Base-by-base conservation (phyloP, 2,329 filamentous ascomycete genomes). In the Colletotrichum cereale region DNA sequence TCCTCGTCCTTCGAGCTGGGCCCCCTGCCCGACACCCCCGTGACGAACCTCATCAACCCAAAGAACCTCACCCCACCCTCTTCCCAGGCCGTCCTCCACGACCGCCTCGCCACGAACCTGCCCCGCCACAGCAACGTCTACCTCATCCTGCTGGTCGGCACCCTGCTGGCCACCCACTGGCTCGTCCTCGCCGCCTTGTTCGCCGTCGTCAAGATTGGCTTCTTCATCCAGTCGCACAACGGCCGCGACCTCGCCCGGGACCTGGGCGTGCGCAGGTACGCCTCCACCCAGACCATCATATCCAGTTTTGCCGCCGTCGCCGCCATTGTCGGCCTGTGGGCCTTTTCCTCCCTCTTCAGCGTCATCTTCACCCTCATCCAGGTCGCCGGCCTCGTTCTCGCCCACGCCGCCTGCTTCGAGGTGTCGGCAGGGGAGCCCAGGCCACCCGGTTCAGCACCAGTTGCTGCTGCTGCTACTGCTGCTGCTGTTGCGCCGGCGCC, bases 121-220 rank as follows among this genome's bases (percentile, higher is more conserved):
- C 60, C 42, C 36, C 69, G 69, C 58, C 69, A 72, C 65, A 66
- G 69, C 58, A 72, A 69, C 38, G 69, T 66, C 65, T 72, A 72
- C 47, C 56, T 63, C 38, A 68, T 72, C 58, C 69, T 72, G n/a
- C 58, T 72, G 34, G 69, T 72, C 58, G 69, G 69, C 52, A 72
- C 65, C 38, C 53, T 72, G 29, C 52, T 72, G 52, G 66, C 69
- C 10, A 68, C 65, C 12, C 69, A 72, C 47, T 72, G 69, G 69
- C 65, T 72, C 65, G 58, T 72, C 18, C 58, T 72, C 36, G 65
- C 65, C 38, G 58, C 69, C 42, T 36, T 72, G 42, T 72, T 72
- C 53, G 69, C 52, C 60, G 65, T 72, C 53, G 58, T 72, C 58
- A 72, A 72, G 38, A 31, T 53, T 40, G 69, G 69, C 52, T 60